Base-by-base conservation (phyloP, 208 protist species). In the Acanthamoeba culbertsoni region DNA sequence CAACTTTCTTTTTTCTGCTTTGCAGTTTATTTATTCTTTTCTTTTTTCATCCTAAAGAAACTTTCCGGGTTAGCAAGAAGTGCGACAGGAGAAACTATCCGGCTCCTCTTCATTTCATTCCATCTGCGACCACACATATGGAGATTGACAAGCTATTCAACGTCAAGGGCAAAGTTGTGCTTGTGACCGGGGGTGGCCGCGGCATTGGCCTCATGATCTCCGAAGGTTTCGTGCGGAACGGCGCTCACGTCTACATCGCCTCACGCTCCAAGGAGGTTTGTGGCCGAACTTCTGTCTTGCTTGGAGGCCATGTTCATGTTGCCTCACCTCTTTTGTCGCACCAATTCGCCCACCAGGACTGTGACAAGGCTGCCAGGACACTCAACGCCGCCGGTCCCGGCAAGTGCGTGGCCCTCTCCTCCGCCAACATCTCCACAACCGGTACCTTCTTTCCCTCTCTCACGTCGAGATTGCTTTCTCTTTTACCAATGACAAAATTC, bases 241-340 rank as follows among this genome's bases (percentile, higher is more conserved):
- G 95, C 2, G 84, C 94, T n/a, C 95, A 51, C n/a, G 95, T 96
- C 26, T 96, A 96, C 62, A 94, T 96, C 43, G 71, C 55, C 37
- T 95, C 95, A 4, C 65, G 95, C 51, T 86, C 93, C 90, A 40
- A 62, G 26, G 28, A 95, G 51, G 93, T 90, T 0, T n/a, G n/a
- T n/a, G n/a, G n/a, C n/a, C n/a, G n/a, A n/a, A n/a, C n/a, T n/a
- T n/a, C 12, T 53, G 55, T 8, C 6, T 43, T 53, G 0, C 37
- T 84, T 55, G 23, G 14, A 10, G 33, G 28, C 20, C 10, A 71
- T 37, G 10, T 28, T 75, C 3, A 37, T 75, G 31, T 37, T 43
- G 4, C 40, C 65, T 45, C 7, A 77, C 65, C 18, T 35, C 6
- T 77, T 6, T 43, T 57, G 35, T 42, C 1, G 35, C 35, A 73